Evolutionary conservation across 208 protist genomes (phyloP).

Genomic region (Leishmania martiniquensis): DNA sequence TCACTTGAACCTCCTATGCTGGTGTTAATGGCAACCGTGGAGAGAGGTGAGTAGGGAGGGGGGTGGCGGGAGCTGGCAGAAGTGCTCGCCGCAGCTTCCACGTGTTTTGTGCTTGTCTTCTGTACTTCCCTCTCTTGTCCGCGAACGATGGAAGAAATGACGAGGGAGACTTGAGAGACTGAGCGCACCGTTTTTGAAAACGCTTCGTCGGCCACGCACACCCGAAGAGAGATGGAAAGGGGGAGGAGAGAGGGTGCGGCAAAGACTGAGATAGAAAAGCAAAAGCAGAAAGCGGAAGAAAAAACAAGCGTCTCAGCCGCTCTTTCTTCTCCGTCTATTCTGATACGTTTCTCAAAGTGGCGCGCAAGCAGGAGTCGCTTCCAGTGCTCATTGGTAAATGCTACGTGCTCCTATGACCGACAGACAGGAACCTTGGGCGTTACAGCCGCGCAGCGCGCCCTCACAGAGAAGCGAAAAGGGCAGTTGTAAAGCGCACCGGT

Average conservation of each 20-base stretch:
- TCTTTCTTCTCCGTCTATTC: neutral
- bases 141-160: too few relatives aligned
- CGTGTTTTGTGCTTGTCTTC: neutral
- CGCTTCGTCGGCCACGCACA: too few relatives aligned
- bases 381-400: too few relatives aligned
- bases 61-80: neutral
- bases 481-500: neutral
- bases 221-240: neutral
- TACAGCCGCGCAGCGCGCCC: neutral
- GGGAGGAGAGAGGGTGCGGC: neutral
- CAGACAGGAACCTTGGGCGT: neutral
- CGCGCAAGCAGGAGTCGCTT: neutral
- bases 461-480: neutral
- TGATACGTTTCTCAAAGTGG: too few relatives aligned
- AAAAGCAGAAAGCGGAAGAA: neutral
- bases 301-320: neutral
- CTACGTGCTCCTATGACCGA: neutral
- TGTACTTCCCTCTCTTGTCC: neutral
- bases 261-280: neutral
- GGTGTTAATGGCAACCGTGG: neutral
- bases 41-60: neutral
- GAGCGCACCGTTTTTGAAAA: too few relatives aligned
- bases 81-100: neutral
- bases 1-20: neutral
- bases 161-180: too few relatives aligned